Base-by-base conservation (phyloP, 2,329 filamentous ascomycete genomes). In the Diaporthe humulicola region DNA sequence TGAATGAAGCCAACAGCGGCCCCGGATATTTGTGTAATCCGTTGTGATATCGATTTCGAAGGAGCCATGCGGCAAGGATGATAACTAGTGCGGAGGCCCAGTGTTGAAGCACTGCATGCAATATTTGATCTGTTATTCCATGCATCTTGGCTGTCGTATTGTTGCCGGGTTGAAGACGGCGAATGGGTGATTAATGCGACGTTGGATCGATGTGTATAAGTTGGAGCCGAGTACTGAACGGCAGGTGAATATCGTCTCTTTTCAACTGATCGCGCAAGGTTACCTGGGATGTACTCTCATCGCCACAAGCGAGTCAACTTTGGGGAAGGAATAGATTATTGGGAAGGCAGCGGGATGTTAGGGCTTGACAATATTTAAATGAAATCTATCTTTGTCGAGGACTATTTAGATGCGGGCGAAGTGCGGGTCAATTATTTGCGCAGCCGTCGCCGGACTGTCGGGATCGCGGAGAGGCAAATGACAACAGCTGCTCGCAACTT, bases 21-120 rank as follows among this genome's bases (percentile, higher is more conserved):
- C 94, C 94, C 0, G 94, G 94, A 78, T 94, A 95, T 79, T 89
- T 91, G 82, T 92, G 90, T 74, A 95, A 84, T 8, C 93, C 92
- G 79, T 87, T 84, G 69, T 88, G 83, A 77, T 87, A 88, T 61
- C 85, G 85, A 77, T 90, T 90, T 70, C 81, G 83, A n/a, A 84
- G 79, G 15, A 90, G 82, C 80, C 86, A 88, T 48, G 82, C 82
- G 54, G 81, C 72, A 2, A 86, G 19, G 25, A 81, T 66, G 33
- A 83, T 76, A 52, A 82, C 69, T 22, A 83, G 71, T 33, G 86
- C 80, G 5, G 81, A 77, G 12, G 84, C 80, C 88, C 88, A 90
- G 80, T 89, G 84, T 67, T 83, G 80, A 73, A 80, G 77, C 58
- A 87, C 56, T 10, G 84, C 76, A 42, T 82, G 78, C 58, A 85